These are phyloP conservation scores for Leishmania major DNA, from an alignment of 208 protist species.

Conservation along the genomic window DNA sequence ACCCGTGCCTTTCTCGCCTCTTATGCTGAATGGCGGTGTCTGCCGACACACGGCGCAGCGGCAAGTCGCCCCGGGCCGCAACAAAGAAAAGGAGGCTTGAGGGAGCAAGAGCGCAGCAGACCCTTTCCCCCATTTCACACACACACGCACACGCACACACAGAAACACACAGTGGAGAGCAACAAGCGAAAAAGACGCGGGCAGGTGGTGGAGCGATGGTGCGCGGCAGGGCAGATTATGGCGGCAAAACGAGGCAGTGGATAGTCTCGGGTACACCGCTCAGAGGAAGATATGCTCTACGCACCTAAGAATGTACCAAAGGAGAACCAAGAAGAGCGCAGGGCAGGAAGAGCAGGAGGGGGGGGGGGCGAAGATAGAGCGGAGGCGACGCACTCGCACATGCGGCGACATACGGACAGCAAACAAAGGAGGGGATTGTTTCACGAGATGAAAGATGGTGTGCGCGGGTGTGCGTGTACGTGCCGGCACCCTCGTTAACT, in stretches of 20 bases:
- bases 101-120: too few species aligned
- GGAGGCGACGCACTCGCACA: neutral
- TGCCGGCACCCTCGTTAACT: neutral
- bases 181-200: neutral
- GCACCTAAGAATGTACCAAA: neutral
- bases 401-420: neutral
- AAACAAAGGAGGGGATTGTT: neutral
- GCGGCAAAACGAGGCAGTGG: too few species aligned
- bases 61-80: too few species aligned
- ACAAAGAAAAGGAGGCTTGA: too few species aligned
- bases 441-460: neutral
- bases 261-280: too few species aligned
- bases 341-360: neutral
- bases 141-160: neutral
- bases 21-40: too few species aligned
- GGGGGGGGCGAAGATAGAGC: neutral
- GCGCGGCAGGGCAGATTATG: too few species aligned
- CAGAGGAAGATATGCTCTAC: too few species aligned
- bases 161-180: neutral
- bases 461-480: neutral
- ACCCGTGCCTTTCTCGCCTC: too few species aligned
- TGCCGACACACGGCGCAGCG: too few species aligned
- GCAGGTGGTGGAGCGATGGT: neutral
- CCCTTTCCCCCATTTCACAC: neutral
- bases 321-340: conserved; percentile 10